Evolutionary conservation across 306 rosid genomes (phyloP), one percentile per base, ranked within the genome.

Genomic region (Hippophae rhamnoides): DNA sequence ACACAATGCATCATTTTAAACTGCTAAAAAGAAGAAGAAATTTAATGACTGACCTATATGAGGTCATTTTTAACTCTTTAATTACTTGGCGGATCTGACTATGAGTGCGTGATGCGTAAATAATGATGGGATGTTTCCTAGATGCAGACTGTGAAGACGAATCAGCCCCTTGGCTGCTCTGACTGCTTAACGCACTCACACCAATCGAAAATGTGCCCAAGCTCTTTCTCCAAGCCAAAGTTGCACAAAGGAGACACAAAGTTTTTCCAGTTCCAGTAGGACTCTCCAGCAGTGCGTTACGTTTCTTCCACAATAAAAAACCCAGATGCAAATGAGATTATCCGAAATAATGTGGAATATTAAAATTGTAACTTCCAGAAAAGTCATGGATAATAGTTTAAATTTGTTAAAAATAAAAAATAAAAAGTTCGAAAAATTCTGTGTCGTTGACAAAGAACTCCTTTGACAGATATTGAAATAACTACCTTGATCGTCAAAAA

Each of bases 251-350:
- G 76, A 92, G 93, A 80, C 96, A 92, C 14, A 92, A 77, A 3
- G 98, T 92, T 74, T 92, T 92, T 54, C 98, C 98, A 45, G 98
- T 92, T 65, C 98, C 96, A 1, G 96, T 87, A 8, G 98, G 98
- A 80, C 98, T 92, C 87, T 92, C 98, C 83, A 92, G 64, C 58
- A 92, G 74, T 41, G 98, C 98, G 61, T 92, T 92, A 52, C 83
- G 47, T 68, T 67, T 84, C 98, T 90, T 80, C 70, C 77, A 69
- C 52, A 47, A 69, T 43, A 47, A 63, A 68, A 46, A 9, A 45
- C 9, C 38, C 12, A 64, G 13, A 9, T 7, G 26, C 51, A 59
- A 41, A 13, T 47, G 64, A 54, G 68, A 63, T 51, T 47, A 10
- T 50, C 43, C 13, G 10, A 7, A 6, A 49, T 1, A 49, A 8